Base-by-base conservation (phyloP, 2,329 filamentous ascomycete species). In the Pseudogymnoascus sp. region DNA sequence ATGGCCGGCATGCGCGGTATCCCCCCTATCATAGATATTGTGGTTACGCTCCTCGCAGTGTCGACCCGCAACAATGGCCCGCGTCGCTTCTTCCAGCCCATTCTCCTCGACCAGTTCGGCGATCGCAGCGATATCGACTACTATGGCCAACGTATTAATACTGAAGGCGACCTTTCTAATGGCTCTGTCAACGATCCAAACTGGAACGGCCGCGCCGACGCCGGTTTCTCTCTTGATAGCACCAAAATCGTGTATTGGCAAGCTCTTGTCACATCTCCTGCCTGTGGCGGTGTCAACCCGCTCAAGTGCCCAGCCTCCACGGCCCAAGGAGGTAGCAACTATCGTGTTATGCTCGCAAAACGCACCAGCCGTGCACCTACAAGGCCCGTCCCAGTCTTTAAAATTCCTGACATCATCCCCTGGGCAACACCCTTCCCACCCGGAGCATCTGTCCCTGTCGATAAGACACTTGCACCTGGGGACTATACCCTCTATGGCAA, bases 201-300 rank as follows among this genome's bases (percentile, higher is more conserved):
- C 28, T 81, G 80, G 80, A 81, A 81, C 66, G 79, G 72, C 3
- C 68, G 71, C 9, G 80, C 79, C 5, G 79, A 81, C 66, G 79
- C 77, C 1, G 70, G 68, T 0, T 78, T 72, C 46, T 77, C 75
- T 2, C 71, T 66, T 1, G 79, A 81, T 65, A 74, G 75, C 4
- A 80, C 77, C 0, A 67, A 70, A 1, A 74, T 81, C 36, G 75
- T 74, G 0, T 82, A 77, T 65, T 79, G 69, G 69, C 76, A 82
- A 65, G 69, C 69, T 3, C 67, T 78, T 5, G 73, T 75, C 0
- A 66, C 74, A 1, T 64, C 73, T 0, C 79, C 78, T 0, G 74
- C 73, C 0, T 82, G 79, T 64, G 78, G 78, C 0, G 79, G 78
- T 0, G 28, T 16, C 0, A 81, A 81, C 42, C 75, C 78, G 0